A percentile compares a stretch with the other conserved stretches of the same genome.
These are phyloP conservation scores for Globisporangium camurandrum DNA, from an alignment of 352 stramenopile genomes.

Conservation along the genomic window DNA sequence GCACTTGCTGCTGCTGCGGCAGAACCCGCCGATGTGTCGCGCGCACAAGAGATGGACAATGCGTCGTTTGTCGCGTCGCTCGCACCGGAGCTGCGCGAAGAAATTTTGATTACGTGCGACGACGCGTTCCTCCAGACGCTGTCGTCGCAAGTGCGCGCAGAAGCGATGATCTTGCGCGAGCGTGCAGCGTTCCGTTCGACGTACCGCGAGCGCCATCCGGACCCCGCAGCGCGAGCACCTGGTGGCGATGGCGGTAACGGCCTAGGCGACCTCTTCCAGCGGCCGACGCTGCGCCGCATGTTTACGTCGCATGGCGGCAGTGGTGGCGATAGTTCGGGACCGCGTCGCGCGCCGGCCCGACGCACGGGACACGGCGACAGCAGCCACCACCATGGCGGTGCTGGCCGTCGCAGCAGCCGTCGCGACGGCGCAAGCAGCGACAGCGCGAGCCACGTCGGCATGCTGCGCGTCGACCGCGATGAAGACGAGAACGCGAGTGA, in stretches of 20 bases:
- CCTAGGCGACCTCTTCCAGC: constrained; percentile 70
- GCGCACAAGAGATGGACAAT: constrained; percentile 98
- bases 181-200: constrained; percentile 73
- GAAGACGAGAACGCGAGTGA: constrained; percentile 57
- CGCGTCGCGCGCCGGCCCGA: constrained; percentile 34
- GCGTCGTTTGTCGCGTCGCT: constrained; percentile 96
- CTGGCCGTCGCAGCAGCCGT: constrained; percentile 22
- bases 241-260: constrained; percentile 42
- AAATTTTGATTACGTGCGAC: constrained; percentile 96
- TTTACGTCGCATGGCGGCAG: constrained; percentile 53
- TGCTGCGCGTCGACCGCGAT: constrained; percentile 66
- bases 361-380: constrained; percentile 24
- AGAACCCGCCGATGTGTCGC: constrained; percentile 88
- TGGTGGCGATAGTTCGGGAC: constrained; percentile 18
- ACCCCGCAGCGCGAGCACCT: constrained; percentile 17
- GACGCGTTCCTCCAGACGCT: constrained; percentile 93
- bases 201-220: constrained; percentile 49
- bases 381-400: constrained; percentile 20
- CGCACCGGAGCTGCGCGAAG: constrained; percentile 91
- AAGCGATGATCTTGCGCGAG: constrained; percentile 95
- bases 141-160: constrained; percentile 89
- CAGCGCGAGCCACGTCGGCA: constrained; percentile 28
- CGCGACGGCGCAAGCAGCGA: constrained; percentile 26
- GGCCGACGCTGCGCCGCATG: constrained; percentile 71
- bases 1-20: constrained; percentile 50